Base-by-base conservation (phyloP, 2,329 filamentous ascomycete genomes). In the Alternaria alternata region DNA sequence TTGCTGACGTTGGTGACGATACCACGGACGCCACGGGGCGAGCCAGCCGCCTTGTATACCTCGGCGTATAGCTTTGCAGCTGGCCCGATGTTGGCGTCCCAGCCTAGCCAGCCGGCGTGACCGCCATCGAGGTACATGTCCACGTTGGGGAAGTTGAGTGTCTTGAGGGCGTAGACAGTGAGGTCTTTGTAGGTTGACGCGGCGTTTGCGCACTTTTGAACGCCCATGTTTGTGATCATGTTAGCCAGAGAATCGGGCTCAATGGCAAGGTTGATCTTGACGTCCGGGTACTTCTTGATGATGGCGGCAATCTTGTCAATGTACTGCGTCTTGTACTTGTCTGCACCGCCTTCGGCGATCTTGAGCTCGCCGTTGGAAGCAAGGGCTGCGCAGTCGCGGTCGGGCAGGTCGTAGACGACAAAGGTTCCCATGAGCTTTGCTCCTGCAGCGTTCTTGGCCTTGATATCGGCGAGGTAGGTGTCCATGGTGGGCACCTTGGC, bases 81-180 rank as follows among this genome's bases (percentile, higher is more conserved):
- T 6, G 84, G 84, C 6, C 67, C 65, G 46, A 87, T 82, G 77
- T 89, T 89, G 61, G 85, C 86, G 18, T 83, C 74, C 87, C 87
- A 89, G 69, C 87, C 87, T 43, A 89, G 81, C 87, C 87, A 89
- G 61, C 87, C 87, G 26, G 84, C 86, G 74, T 89, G 87, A 59
- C 86, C 87, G 8, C 86, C 87, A 66, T 89, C 87, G 20, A 89
- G 74, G 74, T 89, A 89, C 85, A 87, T 86, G 63, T 85, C 79
- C 26, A 89, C 87, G 71, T 89, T 89, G 61, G 82, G 78, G 30
- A 89, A 79, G 76, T 88, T 87, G 64, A 89, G 80, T 47, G 80
- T 79, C 63, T 80, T 79, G 51, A 88, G 72, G 2, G 87, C 87
- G 69, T 89, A 89, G 36, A 83, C 80, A 34, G 84, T 81, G 61